Conservation (phyloP, 179 eudicot genomes). For the Corrigiola litoralis region DNA sequence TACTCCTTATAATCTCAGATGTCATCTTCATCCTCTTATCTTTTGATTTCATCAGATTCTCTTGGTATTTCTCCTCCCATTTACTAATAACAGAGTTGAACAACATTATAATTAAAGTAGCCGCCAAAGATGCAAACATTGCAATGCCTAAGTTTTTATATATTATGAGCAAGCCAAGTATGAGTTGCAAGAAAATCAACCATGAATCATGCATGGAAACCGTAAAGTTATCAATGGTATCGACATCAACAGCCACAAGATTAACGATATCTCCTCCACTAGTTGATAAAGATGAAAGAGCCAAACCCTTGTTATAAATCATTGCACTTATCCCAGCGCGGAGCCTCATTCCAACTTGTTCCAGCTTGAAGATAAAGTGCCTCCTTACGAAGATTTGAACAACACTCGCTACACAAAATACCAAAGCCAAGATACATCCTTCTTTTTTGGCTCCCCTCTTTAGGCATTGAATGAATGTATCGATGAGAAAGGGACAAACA, state of each 20-base stretch:
- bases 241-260: constrained; percentile 58
- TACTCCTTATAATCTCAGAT: constrained; percentile 14
- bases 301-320: constrained; percentile 31
- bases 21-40: constrained; percentile 19
- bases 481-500: constrained; percentile 62
- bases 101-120: constrained; percentile 15
- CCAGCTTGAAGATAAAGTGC: constrained; percentile 28
- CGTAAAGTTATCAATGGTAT: constrained; percentile 38
- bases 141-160: constrained; percentile 50
- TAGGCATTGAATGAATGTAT: constrained; percentile 52
- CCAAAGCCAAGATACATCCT: constrained; percentile 37
- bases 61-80: constrained; percentile 15
- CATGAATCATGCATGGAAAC: constrained; percentile 50
- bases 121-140: constrained; percentile 36
- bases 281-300: constrained; percentile 39
- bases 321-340: constrained; percentile 23
- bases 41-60: constrained; percentile 20
- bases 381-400: constrained; percentile 38
- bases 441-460: constrained; percentile 29
- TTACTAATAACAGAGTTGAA: constrained; percentile 35
- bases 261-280: constrained; percentile 57
- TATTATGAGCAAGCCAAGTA: constrained; percentile 38
- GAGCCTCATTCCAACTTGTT: constrained; percentile 34
- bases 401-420: constrained; percentile 38
- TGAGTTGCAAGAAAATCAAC: constrained; percentile 44